A percentile compares a stretch with the other conserved stretches of the same genome.
Conservation (phyloP, 352 stramenopile species). For the Phytophthora sansomeana region DNA sequence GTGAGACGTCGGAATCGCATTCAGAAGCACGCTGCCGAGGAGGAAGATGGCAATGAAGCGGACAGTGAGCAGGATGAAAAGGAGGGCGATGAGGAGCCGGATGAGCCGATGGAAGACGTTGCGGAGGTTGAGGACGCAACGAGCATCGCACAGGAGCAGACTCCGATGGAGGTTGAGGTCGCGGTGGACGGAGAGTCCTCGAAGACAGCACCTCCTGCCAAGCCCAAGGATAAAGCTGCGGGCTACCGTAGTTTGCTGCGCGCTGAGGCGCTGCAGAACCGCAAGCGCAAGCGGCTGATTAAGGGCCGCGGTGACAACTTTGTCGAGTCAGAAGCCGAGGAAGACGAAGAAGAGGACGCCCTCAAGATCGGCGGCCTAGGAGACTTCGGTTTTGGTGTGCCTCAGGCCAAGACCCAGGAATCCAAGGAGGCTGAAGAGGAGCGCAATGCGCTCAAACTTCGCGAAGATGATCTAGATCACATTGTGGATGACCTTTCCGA, state of each 20-base stretch:
- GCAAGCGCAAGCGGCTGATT: slow-evolving; percentile 62
- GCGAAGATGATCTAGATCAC: slow-evolving; percentile 82
- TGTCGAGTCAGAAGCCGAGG: slow-evolving; percentile 86
- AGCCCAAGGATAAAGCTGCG: slow-evolving; percentile 65
- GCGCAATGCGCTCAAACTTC: slow-evolving; percentile 73
- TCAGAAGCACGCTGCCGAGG: slow-evolving; percentile 44
- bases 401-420: slow-evolving; percentile 69
- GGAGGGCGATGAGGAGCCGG: slow-evolving; percentile 41
- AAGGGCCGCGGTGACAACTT: slow-evolving; percentile 63
- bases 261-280: slow-evolving; percentile 61
- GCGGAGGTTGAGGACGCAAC: slow-evolving; percentile 23
- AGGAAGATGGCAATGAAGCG: slow-evolving; percentile 69
- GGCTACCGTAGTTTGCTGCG: slow-evolving; percentile 72
- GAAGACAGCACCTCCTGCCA: slow-evolving; percentile 20
- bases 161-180: slow-evolving; percentile 3
- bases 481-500: slow-evolving; percentile 90
- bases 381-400: slow-evolving; percentile 88
- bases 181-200: neutral
- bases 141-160: slow-evolving; percentile 12
- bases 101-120: slow-evolving; percentile 24
- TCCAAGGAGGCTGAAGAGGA: slow-evolving; percentile 84
- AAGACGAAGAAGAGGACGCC: slow-evolving; percentile 87
- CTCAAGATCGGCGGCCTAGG: slow-evolving; percentile 84
- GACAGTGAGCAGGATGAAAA: slow-evolving; percentile 68
- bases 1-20: slow-evolving; percentile 56